Evolutionary conservation across 208 protist genomes (phyloP), one percentile per base, ranked within the genome.

Genomic region (Kentomonas sorsogonicus): DNA sequence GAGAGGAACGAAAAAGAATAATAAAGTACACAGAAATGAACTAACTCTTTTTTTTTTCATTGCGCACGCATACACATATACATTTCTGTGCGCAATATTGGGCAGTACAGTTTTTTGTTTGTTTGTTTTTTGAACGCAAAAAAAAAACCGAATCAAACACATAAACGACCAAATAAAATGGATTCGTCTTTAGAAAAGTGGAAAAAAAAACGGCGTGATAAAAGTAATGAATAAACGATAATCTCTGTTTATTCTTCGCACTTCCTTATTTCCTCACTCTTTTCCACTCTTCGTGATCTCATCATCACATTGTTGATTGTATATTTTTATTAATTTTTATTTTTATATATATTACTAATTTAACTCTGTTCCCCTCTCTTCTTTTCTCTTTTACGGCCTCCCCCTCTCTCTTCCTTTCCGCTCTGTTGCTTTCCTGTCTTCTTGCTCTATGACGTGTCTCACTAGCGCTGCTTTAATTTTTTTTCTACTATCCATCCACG

Each of bases 121-220:
- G 46, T 41, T 41, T 41, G 38, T 41, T 41, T 41, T 11, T 41
- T 41, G 16, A 41, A n/a, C n/a, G n/a, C n/a, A n/a, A n/a, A n/a
- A n/a, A n/a, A n/a, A n/a, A n/a, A n/a, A n/a, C n/a, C n/a, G n/a
- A n/a, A n/a, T n/a, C n/a, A n/a, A n/a, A n/a, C n/a, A n/a, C n/a
- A n/a, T n/a, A n/a, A n/a, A n/a, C n/a, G n/a, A 33, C 36, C 15
- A 47, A 47, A 60, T 30, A 27, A 53, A 45, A 62, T 11, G 33
- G 5, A 36, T 36, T 36, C 11, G 5, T 36, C 33, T 15, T 5
- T 36, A n/a, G n/a, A n/a, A n/a, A n/a, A n/a, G n/a, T n/a, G n/a
- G n/a, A n/a, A n/a, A n/a, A n/a, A n/a, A n/a, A n/a, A n/a, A n/a
- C n/a, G n/a, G n/a, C n/a, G n/a, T n/a, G n/a, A n/a, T n/a, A n/a